Evolutionary conservation across 23 red algal species (phyloP).

Genomic region (Gracilaria domingensis): DNA sequence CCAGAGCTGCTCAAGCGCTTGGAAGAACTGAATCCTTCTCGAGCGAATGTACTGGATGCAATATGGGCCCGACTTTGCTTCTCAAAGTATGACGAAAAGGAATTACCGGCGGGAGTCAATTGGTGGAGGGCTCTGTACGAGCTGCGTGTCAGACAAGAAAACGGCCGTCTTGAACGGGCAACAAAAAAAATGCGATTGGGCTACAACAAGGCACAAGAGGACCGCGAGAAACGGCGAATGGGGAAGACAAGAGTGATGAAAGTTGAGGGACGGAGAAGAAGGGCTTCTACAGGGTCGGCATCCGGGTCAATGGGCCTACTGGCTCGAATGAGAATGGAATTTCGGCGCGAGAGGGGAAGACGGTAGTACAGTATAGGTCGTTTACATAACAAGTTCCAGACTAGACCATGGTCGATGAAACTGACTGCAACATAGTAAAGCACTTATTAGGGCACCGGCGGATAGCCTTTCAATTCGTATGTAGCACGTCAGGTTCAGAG

Average conservation of each 20-base stretch:
- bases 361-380: neutral
- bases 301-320: neutral
- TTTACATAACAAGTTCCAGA: neutral
- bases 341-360: neutral
- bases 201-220: conserved; percentile 28
- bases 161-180: conserved; percentile 3
- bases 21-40: conserved; percentile 40
- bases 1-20: conserved; percentile 34
- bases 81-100: conserved; percentile 25
- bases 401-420: neutral
- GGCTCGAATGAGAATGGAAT: conserved; percentile 22
- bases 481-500: too few species aligned
- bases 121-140: conserved; percentile 63
- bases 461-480: too few species aligned
- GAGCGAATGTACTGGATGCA: conserved; percentile 51
- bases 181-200: conserved; percentile 28
- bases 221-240: conserved; percentile 26
- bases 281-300: neutral
- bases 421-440: neutral
- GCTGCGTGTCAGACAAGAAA: conserved; percentile 4
- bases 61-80: conserved; percentile 44
- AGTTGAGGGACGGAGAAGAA: neutral
- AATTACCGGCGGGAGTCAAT: neutral
- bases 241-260: neutral
- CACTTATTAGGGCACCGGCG: too few species aligned